Base-by-base conservation (phyloP, 257 asterid genomes). In the Ehretia macrophylla region DNA sequence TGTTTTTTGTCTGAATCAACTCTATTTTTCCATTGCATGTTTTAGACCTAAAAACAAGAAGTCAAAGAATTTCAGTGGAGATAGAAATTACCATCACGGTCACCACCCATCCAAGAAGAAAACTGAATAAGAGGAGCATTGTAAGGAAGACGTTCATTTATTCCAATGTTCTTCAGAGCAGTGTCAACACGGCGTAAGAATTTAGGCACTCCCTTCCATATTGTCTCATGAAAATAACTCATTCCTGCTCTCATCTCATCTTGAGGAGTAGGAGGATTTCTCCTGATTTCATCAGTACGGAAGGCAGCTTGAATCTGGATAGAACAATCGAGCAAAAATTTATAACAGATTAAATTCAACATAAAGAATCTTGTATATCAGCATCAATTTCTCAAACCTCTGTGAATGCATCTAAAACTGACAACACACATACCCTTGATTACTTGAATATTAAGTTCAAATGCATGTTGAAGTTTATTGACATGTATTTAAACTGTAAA, bases 71-170 rank as follows among this genome's bases (percentile, higher is more conserved):
- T 42, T 42, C 14, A 42, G 5, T 42, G 16, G 8, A 10, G 47
- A 42, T 10, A 14, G 47, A 10, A 42, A 10, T 20, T 52, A 52
- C 57, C 57, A 23, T 52, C 57, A 52, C 57, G 57, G 38, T 52
- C 57, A 52, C 57, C 57, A 11, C 57, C 57, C 57, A 52, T 52
- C 57, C 57, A 52, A 11, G 57, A 52, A 11, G 57, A 52, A 32
- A 52, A 52, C 11, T 52, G 57, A 21, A 52, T 52, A 52, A 52
- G 38, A 52, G 57, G 57, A 14, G 57, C 57, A 23, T 52, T 52
- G 38, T 52, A 52, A 8, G 57, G 57, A 52, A 52, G 37, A 21
- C 57, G 57, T 19, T 52, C 57, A 52, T 52, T 52, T 14, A 52
- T 21, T 32, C 57, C 57, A 21, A 52, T n/a, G 32, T 52, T 52